Conservation (phyloP, 257 asterid genomes). For the Penstemon barbatus region DNA sequence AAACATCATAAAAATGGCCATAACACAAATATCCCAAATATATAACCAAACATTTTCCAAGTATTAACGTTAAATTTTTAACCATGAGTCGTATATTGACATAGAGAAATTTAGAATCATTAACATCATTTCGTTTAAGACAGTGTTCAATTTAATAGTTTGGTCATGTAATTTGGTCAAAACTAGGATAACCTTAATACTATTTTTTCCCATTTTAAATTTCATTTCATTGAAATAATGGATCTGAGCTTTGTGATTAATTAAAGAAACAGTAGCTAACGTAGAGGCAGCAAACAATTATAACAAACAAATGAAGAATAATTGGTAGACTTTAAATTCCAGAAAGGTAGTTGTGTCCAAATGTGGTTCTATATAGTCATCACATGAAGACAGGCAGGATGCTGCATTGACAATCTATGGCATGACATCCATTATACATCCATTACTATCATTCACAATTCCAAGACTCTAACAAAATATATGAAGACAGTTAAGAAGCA, state of each 20-base stretch:
- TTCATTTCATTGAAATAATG: too few species aligned
- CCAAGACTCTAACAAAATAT: neutral
- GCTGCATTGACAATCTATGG: too few species aligned
- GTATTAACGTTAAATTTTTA: neutral
- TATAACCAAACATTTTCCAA: slow-evolving; percentile 17
- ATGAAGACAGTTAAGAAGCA: neutral
- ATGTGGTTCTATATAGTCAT: too few species aligned
- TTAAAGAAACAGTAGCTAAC: too few species aligned
- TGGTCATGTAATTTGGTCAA: neutral
- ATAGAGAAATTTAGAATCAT: neutral
- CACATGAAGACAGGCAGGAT: too few species aligned
- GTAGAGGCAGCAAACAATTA: too few species aligned
- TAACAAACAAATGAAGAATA: too few species aligned
- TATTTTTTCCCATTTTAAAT: neutral
- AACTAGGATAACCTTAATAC: neutral
- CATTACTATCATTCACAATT: neutral
- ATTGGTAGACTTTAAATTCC: too few species aligned
- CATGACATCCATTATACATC: too few species aligned
- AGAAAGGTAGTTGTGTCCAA: too few species aligned
- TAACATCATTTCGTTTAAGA: neutral
- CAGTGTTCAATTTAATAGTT: neutral
- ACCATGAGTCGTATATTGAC: neutral
- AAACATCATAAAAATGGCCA: slow-evolving; percentile 6
- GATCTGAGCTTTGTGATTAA: too few species aligned
- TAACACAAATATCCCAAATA: slow-evolving; percentile 4